A percentile compares a stretch with the other conserved stretches of the same genome.
phyloP scores from a whole-genome alignment of 169 alveolate species.

The Babesia bigemina region DNA sequence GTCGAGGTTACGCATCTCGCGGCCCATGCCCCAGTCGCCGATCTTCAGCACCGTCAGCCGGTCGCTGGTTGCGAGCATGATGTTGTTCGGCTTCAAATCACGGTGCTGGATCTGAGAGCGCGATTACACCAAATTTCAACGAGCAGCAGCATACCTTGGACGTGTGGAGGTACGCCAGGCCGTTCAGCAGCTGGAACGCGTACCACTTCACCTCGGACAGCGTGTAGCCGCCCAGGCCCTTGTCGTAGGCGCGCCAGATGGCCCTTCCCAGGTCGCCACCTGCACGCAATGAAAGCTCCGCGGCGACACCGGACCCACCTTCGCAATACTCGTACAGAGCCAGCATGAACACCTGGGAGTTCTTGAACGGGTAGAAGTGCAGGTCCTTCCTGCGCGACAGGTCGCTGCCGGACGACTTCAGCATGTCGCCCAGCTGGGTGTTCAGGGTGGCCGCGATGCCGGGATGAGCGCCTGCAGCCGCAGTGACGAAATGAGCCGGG shows the following conservation, averaged over 20 bases:
- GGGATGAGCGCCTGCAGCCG: constrained; percentile 50
- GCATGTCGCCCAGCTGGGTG: constrained; percentile 37
- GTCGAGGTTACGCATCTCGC: constrained; percentile 80
- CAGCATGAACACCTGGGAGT: constrained; percentile 76
- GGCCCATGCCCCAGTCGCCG: constrained; percentile 89
- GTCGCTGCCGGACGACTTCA: constrained; percentile 23
- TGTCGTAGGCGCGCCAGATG: constrained; percentile 44
- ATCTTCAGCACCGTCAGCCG: constrained; percentile 79
- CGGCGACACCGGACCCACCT: constrained; percentile 62
- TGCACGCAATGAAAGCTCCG: constrained; percentile 7
- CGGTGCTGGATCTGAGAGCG: constrained; percentile 80
- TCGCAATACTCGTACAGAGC: constrained; percentile 85
- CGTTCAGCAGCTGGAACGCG: constrained; percentile 93
- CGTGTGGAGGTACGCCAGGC: constrained; percentile 94
- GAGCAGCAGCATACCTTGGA: constrained; percentile 74
- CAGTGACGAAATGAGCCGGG: not conserved
- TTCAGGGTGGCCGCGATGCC: constrained; percentile 42
- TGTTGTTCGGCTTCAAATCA: constrained; percentile 90
- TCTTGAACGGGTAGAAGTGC: constrained; percentile 57
- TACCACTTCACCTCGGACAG: constrained; percentile 83
- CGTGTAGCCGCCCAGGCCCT: constrained; percentile 74
- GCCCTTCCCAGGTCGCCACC: constrained; percentile 67
- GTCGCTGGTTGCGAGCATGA: constrained; percentile 79
- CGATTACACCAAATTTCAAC: not conserved
- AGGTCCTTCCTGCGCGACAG: constrained; percentile 30